Percentiles rank a stretch among this genome's conserved stretches.
phyloP scores from a whole-genome alignment of 1,284 basidiomycete species.

The Malassezia yamatoensis region DNA sequence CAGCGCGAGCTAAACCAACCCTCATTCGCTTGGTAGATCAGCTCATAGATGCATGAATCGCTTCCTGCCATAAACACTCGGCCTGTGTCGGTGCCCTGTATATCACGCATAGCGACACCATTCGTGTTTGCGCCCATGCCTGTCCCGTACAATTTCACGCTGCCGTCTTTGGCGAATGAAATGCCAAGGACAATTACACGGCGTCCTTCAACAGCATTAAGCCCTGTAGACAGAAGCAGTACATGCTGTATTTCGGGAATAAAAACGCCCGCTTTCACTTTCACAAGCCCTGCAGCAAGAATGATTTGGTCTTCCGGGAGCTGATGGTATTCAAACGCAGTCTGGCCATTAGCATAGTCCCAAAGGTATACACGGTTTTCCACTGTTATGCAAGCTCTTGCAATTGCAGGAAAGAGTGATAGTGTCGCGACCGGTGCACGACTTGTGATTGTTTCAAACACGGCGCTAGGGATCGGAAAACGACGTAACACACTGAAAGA shows the following conservation, averaged over 20 bases:
- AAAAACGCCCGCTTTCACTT: slow-evolving; percentile 58
- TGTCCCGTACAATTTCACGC: slow-evolving; percentile 81
- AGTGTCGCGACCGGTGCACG: slow-evolving; percentile 34
- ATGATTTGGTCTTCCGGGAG: slow-evolving; percentile 79
- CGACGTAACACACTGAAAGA: slow-evolving; percentile 31
- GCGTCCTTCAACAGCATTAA: slow-evolving; percentile 51
- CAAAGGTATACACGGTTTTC: slow-evolving; percentile 90
- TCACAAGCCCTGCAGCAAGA: slow-evolving; percentile 53
- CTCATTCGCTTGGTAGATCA: slow-evolving; percentile 81
- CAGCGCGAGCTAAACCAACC: slow-evolving; percentile 77
- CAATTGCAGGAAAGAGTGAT: slow-evolving; percentile 83
- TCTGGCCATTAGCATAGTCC: slow-evolving; percentile 86
- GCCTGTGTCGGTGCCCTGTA: slow-evolving; percentile 68
- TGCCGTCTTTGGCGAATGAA: slow-evolving; percentile 51
- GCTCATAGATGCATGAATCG: slow-evolving; percentile 81
- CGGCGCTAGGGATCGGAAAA: slow-evolving; percentile 31
- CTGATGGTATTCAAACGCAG: slow-evolving; percentile 75
- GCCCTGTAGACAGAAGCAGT: slow-evolving; percentile 72
- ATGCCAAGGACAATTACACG: slow-evolving; percentile 78
- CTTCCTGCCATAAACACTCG: slow-evolving; percentile 79
- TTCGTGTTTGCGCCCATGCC: slow-evolving; percentile 70
- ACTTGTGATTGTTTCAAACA: slow-evolving; percentile 36
- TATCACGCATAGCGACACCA: slow-evolving; percentile 63
- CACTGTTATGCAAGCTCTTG: slow-evolving; percentile 88
- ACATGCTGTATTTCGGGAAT: slow-evolving; percentile 83